Conservation (phyloP, 192 early-diverging fungal genomes). For the Umbelopsis sp. region DNA sequence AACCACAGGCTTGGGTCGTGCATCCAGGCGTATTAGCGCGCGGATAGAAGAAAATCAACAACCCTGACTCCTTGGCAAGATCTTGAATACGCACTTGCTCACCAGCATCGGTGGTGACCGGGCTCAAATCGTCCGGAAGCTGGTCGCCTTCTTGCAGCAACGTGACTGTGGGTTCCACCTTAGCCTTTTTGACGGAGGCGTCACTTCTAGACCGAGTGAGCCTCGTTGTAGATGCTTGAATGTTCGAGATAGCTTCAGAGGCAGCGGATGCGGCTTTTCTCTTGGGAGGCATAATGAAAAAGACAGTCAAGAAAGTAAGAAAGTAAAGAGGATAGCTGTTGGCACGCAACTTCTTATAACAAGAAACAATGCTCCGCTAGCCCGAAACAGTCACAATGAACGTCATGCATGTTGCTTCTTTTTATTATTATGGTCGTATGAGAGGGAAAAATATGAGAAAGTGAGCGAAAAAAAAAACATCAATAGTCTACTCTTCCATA, state of each 20-base stretch:
- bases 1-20: constrained; percentile 4
- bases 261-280: constrained; percentile 14
- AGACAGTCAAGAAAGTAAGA: neutral
- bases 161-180: neutral
- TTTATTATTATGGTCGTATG: too few relatives aligned
- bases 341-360: neutral
- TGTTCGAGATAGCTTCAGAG: neutral
- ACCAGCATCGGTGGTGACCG: neutral
- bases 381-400: constrained; percentile 11
- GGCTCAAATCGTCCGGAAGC: constrained; percentile 18
- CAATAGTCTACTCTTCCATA: constrained; percentile 6
- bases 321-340: neutral
- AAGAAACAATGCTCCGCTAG: neutral
- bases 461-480: neutral
- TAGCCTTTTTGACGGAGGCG: neutral
- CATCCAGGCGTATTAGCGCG: constrained; percentile 13
- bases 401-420: neutral
- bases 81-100: constrained; percentile 1
- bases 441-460: neutral
- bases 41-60: constrained; percentile 11
- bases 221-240: neutral
- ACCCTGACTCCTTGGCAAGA: neutral
- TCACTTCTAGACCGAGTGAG: neutral
- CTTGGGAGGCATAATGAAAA: constrained; percentile 1
- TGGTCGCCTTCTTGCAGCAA: neutral